Percentiles rank a stretch among this genome's conserved stretches.
Conservation (phyloP, 2,329 filamentous ascomycete genomes). For the Fusarium ambrosium region DNA sequence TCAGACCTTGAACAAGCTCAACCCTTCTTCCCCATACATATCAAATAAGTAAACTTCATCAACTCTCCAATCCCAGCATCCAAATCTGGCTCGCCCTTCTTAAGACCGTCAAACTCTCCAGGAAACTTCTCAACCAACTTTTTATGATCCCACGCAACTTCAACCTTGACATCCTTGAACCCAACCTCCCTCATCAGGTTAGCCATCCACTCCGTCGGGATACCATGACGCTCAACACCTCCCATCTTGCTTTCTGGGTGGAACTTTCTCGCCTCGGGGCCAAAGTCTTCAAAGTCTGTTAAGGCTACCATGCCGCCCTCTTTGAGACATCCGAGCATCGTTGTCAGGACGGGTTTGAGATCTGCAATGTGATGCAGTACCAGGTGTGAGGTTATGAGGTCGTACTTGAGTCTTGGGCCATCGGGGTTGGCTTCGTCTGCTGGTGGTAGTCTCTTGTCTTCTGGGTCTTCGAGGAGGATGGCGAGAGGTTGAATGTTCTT, state of each 20-base stretch:
- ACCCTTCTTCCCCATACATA: slow-evolving; percentile 49
- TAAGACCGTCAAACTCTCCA: slow-evolving; percentile 53
- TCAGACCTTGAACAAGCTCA: background rate
- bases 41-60: slow-evolving; percentile 56
- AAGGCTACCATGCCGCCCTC: slow-evolving; percentile 63
- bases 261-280: slow-evolving; percentile 64
- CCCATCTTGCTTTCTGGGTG: slow-evolving; percentile 66
- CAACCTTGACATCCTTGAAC: slow-evolving; percentile 58
- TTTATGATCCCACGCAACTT: slow-evolving; percentile 61
- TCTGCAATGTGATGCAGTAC: slow-evolving; percentile 69
- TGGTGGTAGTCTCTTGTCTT: slow-evolving; percentile 59
- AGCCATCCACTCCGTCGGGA: slow-evolving; percentile 53
- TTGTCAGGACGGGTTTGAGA: slow-evolving; percentile 57
- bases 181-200: slow-evolving; percentile 59
- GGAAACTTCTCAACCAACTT: slow-evolving; percentile 64
- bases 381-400: slow-evolving; percentile 66
- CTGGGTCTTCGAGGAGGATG: slow-evolving; percentile 62
- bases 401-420: slow-evolving; percentile 57
- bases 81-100: slow-evolving; percentile 47
- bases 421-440: slow-evolving; percentile 47
- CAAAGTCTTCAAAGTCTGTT: slow-evolving; percentile 71
- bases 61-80: slow-evolving; percentile 40
- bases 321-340: slow-evolving; percentile 62
- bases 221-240: slow-evolving; percentile 68
- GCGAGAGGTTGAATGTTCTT: slow-evolving; percentile 62